Percentiles rank a stretch among this genome's conserved stretches.
Evolutionary conservation across 495 filamentous ascomycete genomes (phyloP).

Genomic region (Entonaema liquescens): DNA sequence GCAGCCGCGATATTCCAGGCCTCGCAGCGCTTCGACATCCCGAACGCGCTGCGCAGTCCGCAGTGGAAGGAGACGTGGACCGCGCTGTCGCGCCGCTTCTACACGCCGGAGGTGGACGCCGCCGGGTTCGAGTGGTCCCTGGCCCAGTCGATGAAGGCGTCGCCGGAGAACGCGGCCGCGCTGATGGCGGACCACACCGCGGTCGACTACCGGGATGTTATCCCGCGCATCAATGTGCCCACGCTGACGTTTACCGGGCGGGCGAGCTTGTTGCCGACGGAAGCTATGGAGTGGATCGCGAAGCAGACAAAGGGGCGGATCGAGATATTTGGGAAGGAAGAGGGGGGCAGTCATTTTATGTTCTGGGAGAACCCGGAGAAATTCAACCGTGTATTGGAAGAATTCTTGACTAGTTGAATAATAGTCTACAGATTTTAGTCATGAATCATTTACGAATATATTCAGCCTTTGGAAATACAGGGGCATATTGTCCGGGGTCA

Average conservation of each 20-base stretch:
- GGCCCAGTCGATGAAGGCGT: conserved; percentile 12
- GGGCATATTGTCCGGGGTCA: no score
- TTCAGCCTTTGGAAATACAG: not conserved
- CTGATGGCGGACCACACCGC: conserved; percentile 21
- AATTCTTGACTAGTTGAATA: conserved; percentile 23
- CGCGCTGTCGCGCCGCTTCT: conserved; percentile 17
- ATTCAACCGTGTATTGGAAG: conserved; percentile 39
- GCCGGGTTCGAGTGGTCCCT: conserved; percentile 29
- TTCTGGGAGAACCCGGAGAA: conserved; percentile 41
- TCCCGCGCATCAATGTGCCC: conserved; percentile 35
- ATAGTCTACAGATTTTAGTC: not conserved
- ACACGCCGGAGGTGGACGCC: conserved; percentile 8
- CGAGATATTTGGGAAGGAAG: conserved; percentile 35
- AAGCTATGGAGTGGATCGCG: conserved; percentile 19
- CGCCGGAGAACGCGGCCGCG: conserved; percentile 14
- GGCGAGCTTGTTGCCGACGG: conserved; percentile 8
- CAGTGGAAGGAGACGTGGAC: conserved; percentile 3
- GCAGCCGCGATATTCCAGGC: conserved; percentile 12
- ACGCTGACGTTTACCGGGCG: conserved; percentile 20
- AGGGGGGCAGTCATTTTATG: conserved; percentile 34
- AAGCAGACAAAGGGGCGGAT: conserved; percentile 18
- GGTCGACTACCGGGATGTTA: conserved; percentile 29
- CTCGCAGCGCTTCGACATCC: conserved; percentile 7
- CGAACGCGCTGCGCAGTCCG: conserved; percentile 12
- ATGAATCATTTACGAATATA: not conserved